Conservation (phyloP, 345 rosid genomes). For the Syzygium grande region DNA sequence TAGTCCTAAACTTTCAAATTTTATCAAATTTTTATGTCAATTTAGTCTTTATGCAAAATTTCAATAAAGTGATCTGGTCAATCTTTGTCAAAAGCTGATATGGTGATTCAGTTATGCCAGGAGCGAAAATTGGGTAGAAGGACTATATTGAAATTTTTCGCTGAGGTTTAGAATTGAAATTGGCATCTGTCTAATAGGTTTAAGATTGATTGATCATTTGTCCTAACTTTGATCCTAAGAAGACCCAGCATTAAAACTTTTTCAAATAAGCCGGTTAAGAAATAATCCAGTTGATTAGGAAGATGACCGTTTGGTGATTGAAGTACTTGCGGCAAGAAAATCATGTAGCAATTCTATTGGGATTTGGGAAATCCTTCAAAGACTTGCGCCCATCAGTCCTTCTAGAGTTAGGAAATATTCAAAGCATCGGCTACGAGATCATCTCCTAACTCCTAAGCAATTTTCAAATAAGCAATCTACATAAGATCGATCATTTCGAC, state of each 20-base stretch:
- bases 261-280: background rate
- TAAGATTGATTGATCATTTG: background rate
- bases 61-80: background rate
- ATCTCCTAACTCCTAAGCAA: background rate
- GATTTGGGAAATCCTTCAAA: background rate
- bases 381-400: background rate
- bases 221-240: background rate
- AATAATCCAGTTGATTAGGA: background rate
- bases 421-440: background rate
- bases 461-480: background rate
- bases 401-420: background rate
- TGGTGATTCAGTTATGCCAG: rapidly evolving
- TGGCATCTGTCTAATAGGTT: rapidly evolving
- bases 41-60: rapidly evolving
- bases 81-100: rapidly evolving
- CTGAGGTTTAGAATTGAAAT: background rate
- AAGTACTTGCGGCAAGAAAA: background rate
- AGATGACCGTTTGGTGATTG: background rate
- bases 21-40: background rate
- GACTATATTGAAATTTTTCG: rapidly evolving
- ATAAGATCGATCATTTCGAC: background rate
- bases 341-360: background rate
- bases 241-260: background rate
- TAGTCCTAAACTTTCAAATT: rapidly evolving
- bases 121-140: background rate